Conservation (phyloP, 73 alveolate genomes). For the Durusdinium trenchii region DNA sequence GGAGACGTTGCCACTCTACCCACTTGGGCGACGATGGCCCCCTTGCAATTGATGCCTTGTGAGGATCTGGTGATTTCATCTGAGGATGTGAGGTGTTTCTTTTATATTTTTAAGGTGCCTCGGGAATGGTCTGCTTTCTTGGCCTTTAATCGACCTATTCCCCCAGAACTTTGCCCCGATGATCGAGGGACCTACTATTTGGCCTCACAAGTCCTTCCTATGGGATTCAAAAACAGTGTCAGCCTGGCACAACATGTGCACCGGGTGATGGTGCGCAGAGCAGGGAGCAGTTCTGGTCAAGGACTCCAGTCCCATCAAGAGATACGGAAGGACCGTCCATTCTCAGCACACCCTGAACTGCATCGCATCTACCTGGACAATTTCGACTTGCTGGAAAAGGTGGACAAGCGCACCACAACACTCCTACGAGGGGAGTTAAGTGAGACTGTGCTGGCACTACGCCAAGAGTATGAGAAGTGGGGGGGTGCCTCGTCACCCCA, state of each 20-base stretch:
- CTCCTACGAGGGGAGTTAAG: not conserved
- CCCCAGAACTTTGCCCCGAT: not conserved
- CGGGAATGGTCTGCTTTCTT: not conserved
- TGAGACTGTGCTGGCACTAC: not conserved
- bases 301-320: not conserved
- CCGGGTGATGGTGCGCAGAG: not conserved
- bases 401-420: not conserved
- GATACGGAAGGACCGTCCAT: not conserved
- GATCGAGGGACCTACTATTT: not conserved
- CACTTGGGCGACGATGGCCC: not conserved
- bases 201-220: not conserved
- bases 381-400: not conserved
- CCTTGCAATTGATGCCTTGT: not conserved
- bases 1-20: constrained; percentile 27
- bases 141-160: not conserved
- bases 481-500: not conserved
- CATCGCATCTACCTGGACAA: not conserved
- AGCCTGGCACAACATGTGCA: constrained; percentile 10
- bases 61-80: not conserved
- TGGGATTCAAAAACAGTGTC: not conserved
- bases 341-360: not conserved
- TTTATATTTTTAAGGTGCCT: not conserved
- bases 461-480: not conserved
- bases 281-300: not conserved
- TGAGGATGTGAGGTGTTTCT: not conserved